Evolutionary conservation across 441 rosid genomes (phyloP).

Genomic region (Euphorbia schlechtendalii): DNA sequence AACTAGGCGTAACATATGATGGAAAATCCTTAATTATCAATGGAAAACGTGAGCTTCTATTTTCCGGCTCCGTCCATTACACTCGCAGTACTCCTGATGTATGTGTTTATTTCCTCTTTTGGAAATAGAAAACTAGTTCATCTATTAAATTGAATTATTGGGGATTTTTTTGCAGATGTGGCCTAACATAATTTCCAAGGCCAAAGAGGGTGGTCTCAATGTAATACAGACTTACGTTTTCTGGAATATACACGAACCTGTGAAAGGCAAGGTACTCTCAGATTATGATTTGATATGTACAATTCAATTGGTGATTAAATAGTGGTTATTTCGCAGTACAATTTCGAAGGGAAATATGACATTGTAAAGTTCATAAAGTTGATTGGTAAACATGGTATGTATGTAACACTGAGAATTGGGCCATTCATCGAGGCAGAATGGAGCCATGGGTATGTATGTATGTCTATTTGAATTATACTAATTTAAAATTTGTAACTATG

Average conservation of each 20-base stretch:
- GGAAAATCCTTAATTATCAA: slow-evolving; percentile 62
- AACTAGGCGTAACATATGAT: slow-evolving; percentile 50
- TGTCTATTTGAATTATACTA: too few species aligned
- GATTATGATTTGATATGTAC: background rate
- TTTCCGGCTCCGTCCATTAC: slow-evolving; percentile 88
- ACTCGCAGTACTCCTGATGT: slow-evolving; percentile 91
- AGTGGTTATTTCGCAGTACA: slow-evolving; percentile 29
- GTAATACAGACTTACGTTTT: slow-evolving; percentile 74
- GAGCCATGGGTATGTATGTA: slow-evolving; percentile 72
- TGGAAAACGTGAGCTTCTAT: slow-evolving; percentile 73
- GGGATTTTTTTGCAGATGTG: slow-evolving; percentile 44
- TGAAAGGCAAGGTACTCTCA: slow-evolving; percentile 46
- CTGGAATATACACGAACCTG: slow-evolving; percentile 83
- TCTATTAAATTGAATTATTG: background rate
- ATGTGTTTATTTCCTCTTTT: background rate
- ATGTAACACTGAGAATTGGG: slow-evolving; percentile 62
- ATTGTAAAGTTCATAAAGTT: slow-evolving; percentile 68
- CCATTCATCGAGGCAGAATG: slow-evolving; percentile 96
- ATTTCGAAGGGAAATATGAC: slow-evolving; percentile 68
- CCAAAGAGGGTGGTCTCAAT: slow-evolving; percentile 69
- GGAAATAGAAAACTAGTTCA: too few species aligned
- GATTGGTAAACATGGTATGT: slow-evolving; percentile 49
- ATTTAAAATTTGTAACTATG: too few species aligned
- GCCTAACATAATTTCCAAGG: slow-evolving; percentile 50
- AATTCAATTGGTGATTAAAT: background rate